Conservation (phyloP, 257 asterid species). For the Anisodus tanguticus region DNA sequence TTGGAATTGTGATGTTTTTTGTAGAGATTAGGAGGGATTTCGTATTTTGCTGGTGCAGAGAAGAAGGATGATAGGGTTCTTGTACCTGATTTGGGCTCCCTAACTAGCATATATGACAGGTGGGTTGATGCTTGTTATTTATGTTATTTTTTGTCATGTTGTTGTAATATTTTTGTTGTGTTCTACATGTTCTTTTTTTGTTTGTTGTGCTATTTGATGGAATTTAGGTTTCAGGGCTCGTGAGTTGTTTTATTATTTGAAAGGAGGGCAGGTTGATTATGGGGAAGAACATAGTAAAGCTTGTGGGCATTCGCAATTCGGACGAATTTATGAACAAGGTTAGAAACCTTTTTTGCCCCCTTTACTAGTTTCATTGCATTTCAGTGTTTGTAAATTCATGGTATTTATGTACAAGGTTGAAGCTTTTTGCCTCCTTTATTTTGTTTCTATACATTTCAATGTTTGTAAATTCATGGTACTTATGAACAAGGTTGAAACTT, state of each 20-base stretch:
- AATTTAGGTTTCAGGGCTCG: slow-evolving; percentile 72
- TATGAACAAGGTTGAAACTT: neutral
- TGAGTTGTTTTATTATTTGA: slow-evolving; percentile 89
- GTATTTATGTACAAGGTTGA: neutral
- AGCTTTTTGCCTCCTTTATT: neutral
- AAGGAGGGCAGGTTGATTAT: slow-evolving; percentile 96
- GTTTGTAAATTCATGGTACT: neutral
- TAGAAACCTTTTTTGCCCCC: neutral
- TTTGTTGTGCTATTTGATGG: slow-evolving; percentile 33
- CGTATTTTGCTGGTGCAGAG: slow-evolving; percentile 98
- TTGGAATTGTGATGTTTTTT: neutral
- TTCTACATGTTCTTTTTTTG: slow-evolving; percentile 13
- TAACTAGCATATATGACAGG: slow-evolving; percentile 85
- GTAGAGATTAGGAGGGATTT: slow-evolving; percentile 88
- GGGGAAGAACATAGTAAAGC: slow-evolving; percentile 95
- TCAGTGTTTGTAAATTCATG: neutral
- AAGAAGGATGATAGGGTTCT: slow-evolving; percentile 95
- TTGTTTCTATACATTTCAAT: neutral
- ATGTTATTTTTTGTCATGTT: neutral
- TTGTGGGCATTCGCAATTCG: slow-evolving; percentile 86
- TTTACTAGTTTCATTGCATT: neutral
- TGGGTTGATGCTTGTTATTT: slow-evolving; percentile 32
- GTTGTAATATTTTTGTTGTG: slow-evolving; percentile 16
- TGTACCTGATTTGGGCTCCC: slow-evolving; percentile 93
- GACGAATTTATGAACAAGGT: slow-evolving; percentile 80